Conservation (phyloP, 495 filamentous ascomycete genomes). For the Amphirosellinia nigrospora region DNA sequence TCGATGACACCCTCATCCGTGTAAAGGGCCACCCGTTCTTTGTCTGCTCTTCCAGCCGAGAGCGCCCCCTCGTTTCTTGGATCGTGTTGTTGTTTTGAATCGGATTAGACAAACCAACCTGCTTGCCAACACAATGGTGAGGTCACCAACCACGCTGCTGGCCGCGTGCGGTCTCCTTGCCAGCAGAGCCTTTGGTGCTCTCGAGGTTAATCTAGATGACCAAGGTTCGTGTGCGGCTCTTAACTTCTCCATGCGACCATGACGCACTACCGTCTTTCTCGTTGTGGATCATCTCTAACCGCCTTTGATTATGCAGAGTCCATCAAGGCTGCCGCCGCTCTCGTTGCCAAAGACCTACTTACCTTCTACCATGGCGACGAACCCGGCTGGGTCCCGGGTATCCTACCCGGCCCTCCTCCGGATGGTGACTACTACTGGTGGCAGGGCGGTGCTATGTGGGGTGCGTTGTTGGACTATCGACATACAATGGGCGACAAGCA, state of each 20-base stretch:
- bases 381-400: conserved; percentile 62
- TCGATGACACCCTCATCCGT: conserved; percentile 1
- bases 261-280: not conserved
- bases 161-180: conserved; percentile 33
- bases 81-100: not conserved
- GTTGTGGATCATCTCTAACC: conserved; percentile 11
- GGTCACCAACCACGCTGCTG: conserved; percentile 36
- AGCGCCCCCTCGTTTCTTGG: not conserved
- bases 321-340: conserved; percentile 65
- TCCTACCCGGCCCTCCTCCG: conserved; percentile 55
- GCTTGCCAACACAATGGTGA: conserved; percentile 33
- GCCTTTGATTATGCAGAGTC: conserved; percentile 49
- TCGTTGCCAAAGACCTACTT: conserved; percentile 69
- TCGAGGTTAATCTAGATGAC: conserved; percentile 45
- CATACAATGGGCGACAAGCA: conserved; percentile 59
- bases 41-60: conserved; percentile 8
- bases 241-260: not conserved
- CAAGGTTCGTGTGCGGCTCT: conserved; percentile 37
- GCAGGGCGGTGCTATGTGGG: conserved; percentile 71
- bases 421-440: conserved; percentile 72
- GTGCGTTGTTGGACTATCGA: conserved; percentile 66
- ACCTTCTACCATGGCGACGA: conserved; percentile 68
- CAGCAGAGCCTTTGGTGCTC: conserved; percentile 31
- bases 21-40: conserved; percentile 10
- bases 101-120: not conserved